A percentile compares a stretch with the other conserved stretches of the same genome.
phyloP scores from a whole-genome alignment of 495 filamentous ascomycete genomes.

The Aspergillus incahuasiensis region DNA sequence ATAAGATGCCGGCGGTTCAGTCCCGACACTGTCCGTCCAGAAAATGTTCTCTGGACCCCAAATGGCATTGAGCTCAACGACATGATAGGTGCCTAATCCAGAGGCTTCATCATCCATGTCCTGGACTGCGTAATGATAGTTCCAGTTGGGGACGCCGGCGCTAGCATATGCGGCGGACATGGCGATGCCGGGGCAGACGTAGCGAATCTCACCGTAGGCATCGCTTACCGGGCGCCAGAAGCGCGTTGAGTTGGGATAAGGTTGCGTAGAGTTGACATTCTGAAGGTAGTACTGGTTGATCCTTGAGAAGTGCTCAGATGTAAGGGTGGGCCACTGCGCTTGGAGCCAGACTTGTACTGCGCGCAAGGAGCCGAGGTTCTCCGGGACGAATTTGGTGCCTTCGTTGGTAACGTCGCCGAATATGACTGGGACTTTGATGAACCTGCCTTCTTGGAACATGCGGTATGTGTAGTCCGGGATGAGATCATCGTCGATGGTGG shows the following conservation, averaged over 20 bases:
- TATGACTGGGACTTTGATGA: conserved; percentile 65
- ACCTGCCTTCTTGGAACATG: conserved; percentile 53
- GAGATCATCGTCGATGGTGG: conserved; percentile 56
- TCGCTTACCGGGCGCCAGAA: conserved; percentile 59
- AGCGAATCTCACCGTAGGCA: conserved; percentile 70
- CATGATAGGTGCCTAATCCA: conserved; percentile 60
- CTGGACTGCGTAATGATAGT: conserved; percentile 63
- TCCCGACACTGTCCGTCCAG: conserved; percentile 31
- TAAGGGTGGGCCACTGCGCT: conserved; percentile 59
- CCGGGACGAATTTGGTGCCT: conserved; percentile 60
- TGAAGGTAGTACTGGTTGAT: conserved; percentile 59
- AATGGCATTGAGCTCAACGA: conserved; percentile 57
- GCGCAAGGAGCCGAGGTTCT: conserved; percentile 39
- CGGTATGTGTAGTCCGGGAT: conserved; percentile 55
- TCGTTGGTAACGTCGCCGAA: conserved; percentile 70
- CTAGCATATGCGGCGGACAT: conserved; percentile 43
- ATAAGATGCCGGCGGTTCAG: conserved; percentile 49
- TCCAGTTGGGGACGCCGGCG: conserved; percentile 45
- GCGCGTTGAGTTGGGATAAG: conserved; percentile 40
- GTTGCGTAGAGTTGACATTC: conserved; percentile 25
- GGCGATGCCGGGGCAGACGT: conserved; percentile 63
- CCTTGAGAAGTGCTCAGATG: conserved; percentile 42
- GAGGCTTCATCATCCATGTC: conserved; percentile 42
- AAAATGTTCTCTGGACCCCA: conserved; percentile 49
- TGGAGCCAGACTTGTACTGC: conserved; percentile 51